Base-by-base conservation (phyloP, 2,329 filamentous ascomycete genomes). In the Phialophora chinensis region DNA sequence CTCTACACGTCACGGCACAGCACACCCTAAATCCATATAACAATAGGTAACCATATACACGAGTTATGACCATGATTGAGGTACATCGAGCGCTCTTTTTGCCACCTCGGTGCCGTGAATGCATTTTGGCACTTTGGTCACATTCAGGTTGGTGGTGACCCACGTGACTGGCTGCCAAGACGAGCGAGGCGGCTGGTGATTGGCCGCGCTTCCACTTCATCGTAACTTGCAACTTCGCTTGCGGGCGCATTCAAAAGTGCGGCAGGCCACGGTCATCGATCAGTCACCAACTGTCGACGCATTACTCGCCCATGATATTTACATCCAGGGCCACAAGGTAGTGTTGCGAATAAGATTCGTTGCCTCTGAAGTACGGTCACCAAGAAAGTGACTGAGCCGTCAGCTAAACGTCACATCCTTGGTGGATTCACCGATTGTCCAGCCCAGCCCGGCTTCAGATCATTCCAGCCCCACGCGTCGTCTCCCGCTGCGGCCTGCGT, bases 221-320 rank as follows among this genome's bases (percentile, higher is more conserved):
- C 12, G 57, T 20, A 42, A 49, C 59, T 11, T 52, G 29, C 59
- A 55, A 61, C 47, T 61, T 61, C 59, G 59, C 47, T 35, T 25
- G 35, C 25, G 44, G 44, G 44, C 59, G 59, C 59, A 61, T 52
- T 50, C 49, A 29, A 38, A 61, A 61, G 59, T 61, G 59, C 59
- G 47, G 49, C 59, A 52, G 49, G 23, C 49, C 49, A 52, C 14
- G 38, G 17, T 44, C 38, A 44, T n/a, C n/a, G 38, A 44, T 44
- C 17, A 44, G 38, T 44, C 17, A 44, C 38, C 17, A 17, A n/a
- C 4, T 44, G 17, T 44, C 38, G 38, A 42, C 49, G 8, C 12
- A 52, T 52, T 52, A 3, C 49, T 52, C 1, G 49, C 23, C 23
- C 23, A 14, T 14, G 49, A 14, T 4, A 23, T 23, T 11, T 12